Conservation (phyloP, 2,329 filamentous ascomycete species). For the Exserohilum turcica region DNA sequence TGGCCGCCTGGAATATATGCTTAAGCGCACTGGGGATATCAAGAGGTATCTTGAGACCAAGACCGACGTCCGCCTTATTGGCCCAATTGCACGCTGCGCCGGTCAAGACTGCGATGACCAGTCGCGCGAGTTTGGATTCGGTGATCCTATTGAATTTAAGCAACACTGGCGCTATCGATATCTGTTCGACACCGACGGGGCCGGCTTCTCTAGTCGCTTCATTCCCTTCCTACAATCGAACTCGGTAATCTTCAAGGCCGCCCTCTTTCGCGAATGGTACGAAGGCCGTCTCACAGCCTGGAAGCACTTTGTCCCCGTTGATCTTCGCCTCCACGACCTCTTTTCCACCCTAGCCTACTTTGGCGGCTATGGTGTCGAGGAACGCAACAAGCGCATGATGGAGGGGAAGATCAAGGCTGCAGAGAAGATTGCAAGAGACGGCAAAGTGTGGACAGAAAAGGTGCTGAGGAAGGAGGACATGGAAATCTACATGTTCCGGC, state of each 20-base stretch:
- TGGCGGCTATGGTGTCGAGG: conserved; percentile 36
- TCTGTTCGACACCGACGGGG: conserved; percentile 73
- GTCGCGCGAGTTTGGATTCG: conserved; percentile 57
- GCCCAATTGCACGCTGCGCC: conserved; percentile 62
- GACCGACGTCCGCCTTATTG: conserved; percentile 63
- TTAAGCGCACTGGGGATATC: conserved; percentile 59
- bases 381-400: conserved; percentile 34
- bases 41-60: conserved; percentile 58
- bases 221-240: conserved; percentile 68
- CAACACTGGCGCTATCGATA: conserved; percentile 69
- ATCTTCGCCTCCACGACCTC: conserved; percentile 72
- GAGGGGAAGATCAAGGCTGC: conserved; percentile 33
- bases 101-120: conserved; percentile 60
- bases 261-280: conserved; percentile 80
- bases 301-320: conserved; percentile 81
- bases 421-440: conserved; percentile 40
- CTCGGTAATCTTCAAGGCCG: conserved; percentile 71
- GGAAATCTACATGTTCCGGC: conserved; percentile 78
- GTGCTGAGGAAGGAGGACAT: conserved; percentile 61
- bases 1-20: conserved; percentile 60
- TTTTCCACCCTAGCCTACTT: conserved; percentile 79
- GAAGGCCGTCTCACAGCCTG: conserved; percentile 74
- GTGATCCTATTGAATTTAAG: conserved; percentile 57
- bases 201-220: conserved; percentile 68
- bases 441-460: conserved; percentile 43